Base-by-base conservation (phyloP, 805 yeast species). In the Isabelozyma pseudorhagii region DNA sequence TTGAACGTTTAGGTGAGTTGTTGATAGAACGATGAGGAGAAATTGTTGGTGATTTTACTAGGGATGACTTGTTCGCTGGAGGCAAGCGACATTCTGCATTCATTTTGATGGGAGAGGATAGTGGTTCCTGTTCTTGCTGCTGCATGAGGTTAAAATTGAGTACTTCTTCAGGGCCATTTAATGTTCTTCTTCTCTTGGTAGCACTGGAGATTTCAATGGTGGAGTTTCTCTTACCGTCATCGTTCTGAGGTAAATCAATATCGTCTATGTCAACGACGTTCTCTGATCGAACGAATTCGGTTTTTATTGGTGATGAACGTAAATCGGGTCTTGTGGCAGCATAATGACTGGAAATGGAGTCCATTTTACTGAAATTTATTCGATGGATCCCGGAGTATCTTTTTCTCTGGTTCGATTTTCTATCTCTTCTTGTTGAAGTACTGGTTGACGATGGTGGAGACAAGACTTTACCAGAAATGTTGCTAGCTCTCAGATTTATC, bases 281-380 rank as follows among this genome's bases (percentile, higher is more conserved):
- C 27, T 42, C 45, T 5, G 36, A 27, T 6, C 45, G 21, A 5
- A 25, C 9, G 15, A 41, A 17, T 11, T 41, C 69, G 56, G 31
- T 71, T 71, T 46, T 74, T 77, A 5, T 66, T 55, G 8, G 67
- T 55, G 15, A 73, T 71, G 13, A 13, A 31, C 6, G 17, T 34
- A 38, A 38, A 8, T n/a, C 44, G 53, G 58, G 55, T 50, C 66
- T 61, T 45, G 59, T 60, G 4, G 77, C 78, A 0, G 82, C 78
- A 50, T 78, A 78, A 50, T 79, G 83, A 7, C 67, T 63, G 8
- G 72, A 62, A 14, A 79, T 79, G 14, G 81, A 74, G 21, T 79
- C 83, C 83, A 79, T 77, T 43, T 71, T 62, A 47, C 60, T 60
- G 54, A 71, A 72, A 29, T 65, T 59, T n/a, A 63, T 57, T 40